These are phyloP conservation scores for Neurospora sp. DNA, from an alignment of 495 filamentous ascomycete species.

Conservation along the genomic window DNA sequence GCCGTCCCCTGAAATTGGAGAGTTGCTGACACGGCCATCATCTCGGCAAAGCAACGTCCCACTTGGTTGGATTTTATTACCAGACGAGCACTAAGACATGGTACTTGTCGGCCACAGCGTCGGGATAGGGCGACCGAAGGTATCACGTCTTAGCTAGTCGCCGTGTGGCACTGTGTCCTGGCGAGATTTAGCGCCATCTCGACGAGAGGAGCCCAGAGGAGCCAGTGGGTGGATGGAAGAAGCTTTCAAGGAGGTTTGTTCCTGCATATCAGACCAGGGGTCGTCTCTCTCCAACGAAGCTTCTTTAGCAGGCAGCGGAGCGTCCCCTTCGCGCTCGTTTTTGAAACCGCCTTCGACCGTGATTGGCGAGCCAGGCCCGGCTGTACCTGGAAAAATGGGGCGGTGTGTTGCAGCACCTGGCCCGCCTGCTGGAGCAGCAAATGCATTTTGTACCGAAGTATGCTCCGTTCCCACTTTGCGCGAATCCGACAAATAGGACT, in stretches of 20 bases:
- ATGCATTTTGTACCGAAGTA: neutral
- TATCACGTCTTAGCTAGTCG: neutral
- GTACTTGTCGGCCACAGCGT: neutral
- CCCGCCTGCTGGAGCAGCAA: neutral
- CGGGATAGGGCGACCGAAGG: neutral
- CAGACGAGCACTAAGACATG: neutral
- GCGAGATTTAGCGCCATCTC: neutral
- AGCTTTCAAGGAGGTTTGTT: neutral
- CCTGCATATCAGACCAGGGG: neutral
- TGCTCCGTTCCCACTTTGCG: neutral
- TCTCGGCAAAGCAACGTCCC: neutral
- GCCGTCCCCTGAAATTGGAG: neutral
- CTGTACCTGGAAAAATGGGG: neutral
- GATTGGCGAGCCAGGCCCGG: neutral
- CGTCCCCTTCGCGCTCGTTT: neutral
- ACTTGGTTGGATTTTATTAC: neutral
- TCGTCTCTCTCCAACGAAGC: neutral
- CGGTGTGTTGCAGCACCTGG: neutral
- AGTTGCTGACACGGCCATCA: neutral
- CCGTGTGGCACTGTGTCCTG: neutral
- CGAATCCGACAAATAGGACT: neutral
- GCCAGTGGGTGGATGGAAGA: neutral
- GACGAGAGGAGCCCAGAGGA: neutral
- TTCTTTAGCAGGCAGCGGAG: neutral
- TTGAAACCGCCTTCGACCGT: neutral